A percentile compares a stretch with the other conserved stretches of the same genome.
Evolutionary conservation across 495 filamentous ascomycete genomes (phyloP).

Genomic region (Aspergillus mulundensis): DNA sequence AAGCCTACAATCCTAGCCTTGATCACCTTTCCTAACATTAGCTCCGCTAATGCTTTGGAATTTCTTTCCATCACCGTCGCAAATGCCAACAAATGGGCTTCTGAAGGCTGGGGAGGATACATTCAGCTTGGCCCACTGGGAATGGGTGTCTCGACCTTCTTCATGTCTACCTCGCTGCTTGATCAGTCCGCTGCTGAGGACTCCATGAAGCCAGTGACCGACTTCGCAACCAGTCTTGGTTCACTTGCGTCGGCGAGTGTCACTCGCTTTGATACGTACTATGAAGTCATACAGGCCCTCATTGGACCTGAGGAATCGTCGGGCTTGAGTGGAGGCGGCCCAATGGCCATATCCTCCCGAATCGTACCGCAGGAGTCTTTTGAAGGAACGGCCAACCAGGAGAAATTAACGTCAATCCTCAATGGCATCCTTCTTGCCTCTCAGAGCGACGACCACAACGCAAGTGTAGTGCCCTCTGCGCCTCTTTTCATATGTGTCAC

Average conservation of each 20-base stretch:
- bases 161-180: conserved; percentile 36
- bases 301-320: not conserved
- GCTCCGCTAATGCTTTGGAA: conserved; percentile 21
- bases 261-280: conserved; percentile 20
- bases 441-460: not conserved
- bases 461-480: not conserved
- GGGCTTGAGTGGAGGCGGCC: not conserved
- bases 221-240: conserved; percentile 19
- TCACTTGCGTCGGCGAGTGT: conserved; percentile 10
- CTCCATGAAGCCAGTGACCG: conserved; percentile 25
- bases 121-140: conserved; percentile 9
- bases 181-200: conserved; percentile 25
- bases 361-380: conserved; percentile 7
- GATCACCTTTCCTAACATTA: conserved; percentile 29
- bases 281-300: conserved; percentile 29
- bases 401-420: conserved; percentile 2
- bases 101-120: conserved; percentile 47
- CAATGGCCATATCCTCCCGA: conserved; percentile 8
- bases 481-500: conserved; percentile 31
- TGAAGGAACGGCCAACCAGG: not conserved
- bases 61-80: conserved; percentile 38
- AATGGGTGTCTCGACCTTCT: conserved; percentile 24
- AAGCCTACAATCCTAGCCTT: conserved; percentile 16
- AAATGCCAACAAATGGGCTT: conserved; percentile 38
- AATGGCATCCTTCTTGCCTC: not conserved